Percentiles rank a stretch among this genome's conserved stretches.
phyloP scores from a whole-genome alignment of 352 stramenopile species.

The Globisporangium viniferum region DNA sequence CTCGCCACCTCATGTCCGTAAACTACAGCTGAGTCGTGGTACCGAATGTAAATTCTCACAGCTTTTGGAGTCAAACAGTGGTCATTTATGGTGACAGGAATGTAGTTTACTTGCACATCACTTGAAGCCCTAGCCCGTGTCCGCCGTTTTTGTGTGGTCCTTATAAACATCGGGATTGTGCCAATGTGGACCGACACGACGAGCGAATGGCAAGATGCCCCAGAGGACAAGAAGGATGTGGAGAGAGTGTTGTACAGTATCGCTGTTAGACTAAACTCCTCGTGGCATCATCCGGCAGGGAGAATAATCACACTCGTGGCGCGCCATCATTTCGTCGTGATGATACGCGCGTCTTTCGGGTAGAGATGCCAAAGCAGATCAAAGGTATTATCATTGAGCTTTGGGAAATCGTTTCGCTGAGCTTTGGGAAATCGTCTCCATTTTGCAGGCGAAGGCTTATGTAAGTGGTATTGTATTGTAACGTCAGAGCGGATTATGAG shows the following conservation, averaged over 20 bases:
- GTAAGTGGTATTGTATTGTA: neutral
- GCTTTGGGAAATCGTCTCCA: neutral
- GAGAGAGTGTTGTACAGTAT: neutral
- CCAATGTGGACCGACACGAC: neutral
- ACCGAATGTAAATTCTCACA: neutral
- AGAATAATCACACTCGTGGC: neutral
- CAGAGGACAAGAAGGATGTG: neutral
- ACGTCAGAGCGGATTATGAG: neutral
- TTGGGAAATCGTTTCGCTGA: too few relatives aligned
- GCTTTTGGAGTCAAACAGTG: neutral
- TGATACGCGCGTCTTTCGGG: neutral
- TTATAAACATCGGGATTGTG: neutral
- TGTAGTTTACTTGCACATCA: neutral
- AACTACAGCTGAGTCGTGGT: neutral
- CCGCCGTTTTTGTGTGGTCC: neutral
- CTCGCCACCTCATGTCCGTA: neutral
- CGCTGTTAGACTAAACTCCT: neutral
- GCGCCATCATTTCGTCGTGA: neutral
- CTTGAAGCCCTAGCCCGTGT: neutral
- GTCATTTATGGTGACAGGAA: neutral
- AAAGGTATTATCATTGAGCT: too few relatives aligned
- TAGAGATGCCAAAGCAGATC: neutral
- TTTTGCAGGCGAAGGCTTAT: too few relatives aligned
- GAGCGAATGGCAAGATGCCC: neutral
- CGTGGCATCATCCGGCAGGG: neutral